Evolutionary conservation across 805 yeast genomes (phyloP).

Genomic region (Spathaspora girioi): DNA sequence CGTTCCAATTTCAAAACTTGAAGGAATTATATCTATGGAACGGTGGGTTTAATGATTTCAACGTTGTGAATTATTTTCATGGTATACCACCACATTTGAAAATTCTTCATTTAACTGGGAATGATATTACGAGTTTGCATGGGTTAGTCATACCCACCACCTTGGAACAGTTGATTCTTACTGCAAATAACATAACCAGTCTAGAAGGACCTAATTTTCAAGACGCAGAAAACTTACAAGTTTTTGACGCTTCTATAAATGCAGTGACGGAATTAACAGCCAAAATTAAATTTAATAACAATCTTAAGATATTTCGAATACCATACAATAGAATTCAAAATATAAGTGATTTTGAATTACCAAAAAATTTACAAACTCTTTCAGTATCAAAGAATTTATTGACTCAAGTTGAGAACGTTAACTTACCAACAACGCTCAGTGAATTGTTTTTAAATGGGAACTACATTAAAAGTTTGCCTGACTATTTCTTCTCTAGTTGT

Average conservation of each 20-base stretch:
- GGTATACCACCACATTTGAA: conserved; percentile 3
- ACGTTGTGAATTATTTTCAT: not conserved
- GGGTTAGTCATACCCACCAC: conserved; percentile 10
- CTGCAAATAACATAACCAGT: conserved; percentile 13
- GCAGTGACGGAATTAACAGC: conserved; percentile 6
- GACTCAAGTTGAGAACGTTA: conserved; percentile 6
- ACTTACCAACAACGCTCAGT: conserved; percentile 11
- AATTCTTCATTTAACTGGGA: conserved; percentile 13
- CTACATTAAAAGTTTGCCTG: conserved; percentile 11
- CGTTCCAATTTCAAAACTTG: not conserved
- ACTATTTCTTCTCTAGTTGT: conserved; percentile 11
- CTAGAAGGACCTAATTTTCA: conserved; percentile 11
- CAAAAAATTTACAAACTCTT: conserved; percentile 11
- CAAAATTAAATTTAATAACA: conserved; percentile 9
- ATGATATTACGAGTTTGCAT: conserved; percentile 11
- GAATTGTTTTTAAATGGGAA: conserved; percentile 13
- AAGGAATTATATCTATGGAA: conserved; percentile 4
- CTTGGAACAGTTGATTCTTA: conserved; percentile 9
- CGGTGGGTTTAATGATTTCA: not conserved
- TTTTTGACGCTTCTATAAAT: conserved; percentile 14
- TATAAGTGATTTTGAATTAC: conserved; percentile 8
- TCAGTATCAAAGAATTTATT: conserved; percentile 14
- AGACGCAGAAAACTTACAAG: conserved; percentile 3
- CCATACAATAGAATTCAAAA: conserved; percentile 11
- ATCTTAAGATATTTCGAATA: conserved; percentile 8